Evolutionary conservation across 2,329 filamentous ascomycete genomes (phyloP).

Genomic region (Neophaeococcomyces aloes): DNA sequence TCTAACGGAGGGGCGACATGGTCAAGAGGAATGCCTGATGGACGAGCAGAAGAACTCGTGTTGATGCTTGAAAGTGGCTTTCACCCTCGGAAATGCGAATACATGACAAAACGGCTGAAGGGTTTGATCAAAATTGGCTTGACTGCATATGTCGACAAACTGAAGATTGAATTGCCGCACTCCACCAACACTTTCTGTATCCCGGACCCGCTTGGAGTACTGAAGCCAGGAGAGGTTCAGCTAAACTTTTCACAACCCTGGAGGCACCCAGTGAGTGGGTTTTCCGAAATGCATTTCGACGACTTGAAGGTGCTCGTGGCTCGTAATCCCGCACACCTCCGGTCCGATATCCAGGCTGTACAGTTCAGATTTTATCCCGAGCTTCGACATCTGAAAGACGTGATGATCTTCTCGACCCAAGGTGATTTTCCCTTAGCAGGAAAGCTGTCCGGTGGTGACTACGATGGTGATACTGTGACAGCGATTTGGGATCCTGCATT

Average conservation of each 20-base stretch:
- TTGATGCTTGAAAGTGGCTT: conserved; percentile 39
- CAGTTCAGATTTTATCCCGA: conserved; percentile 40
- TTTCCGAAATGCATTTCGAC: conserved; percentile 37
- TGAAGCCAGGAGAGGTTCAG: conserved; percentile 46
- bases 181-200: conserved; percentile 48
- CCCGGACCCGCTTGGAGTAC: conserved; percentile 43
- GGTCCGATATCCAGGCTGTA: conserved; percentile 50
- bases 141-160: conserved; percentile 33
- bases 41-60: conserved; percentile 28
- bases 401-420: conserved; percentile 46
- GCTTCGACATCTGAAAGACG: conserved; percentile 45
- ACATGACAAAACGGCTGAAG: conserved; percentile 23
- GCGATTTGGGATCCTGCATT: conserved; percentile 49
- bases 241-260: conserved; percentile 43
- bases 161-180: conserved; percentile 39
- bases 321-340: conserved; percentile 46
- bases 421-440: conserved; percentile 45
- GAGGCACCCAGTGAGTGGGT: conserved; percentile 26
- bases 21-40: conserved; percentile 29
- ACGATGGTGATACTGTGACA: conserved; percentile 54
- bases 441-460: conserved; percentile 55
- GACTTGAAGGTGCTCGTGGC: conserved; percentile 45
- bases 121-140: conserved; percentile 33
- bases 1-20: conserved; percentile 4
- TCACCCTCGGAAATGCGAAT: conserved; percentile 30